Evolutionary conservation across 2,329 filamentous ascomycete species (phyloP), one percentile per base, ranked within the genome.

Genomic region (Alternaria tenuissima): DNA sequence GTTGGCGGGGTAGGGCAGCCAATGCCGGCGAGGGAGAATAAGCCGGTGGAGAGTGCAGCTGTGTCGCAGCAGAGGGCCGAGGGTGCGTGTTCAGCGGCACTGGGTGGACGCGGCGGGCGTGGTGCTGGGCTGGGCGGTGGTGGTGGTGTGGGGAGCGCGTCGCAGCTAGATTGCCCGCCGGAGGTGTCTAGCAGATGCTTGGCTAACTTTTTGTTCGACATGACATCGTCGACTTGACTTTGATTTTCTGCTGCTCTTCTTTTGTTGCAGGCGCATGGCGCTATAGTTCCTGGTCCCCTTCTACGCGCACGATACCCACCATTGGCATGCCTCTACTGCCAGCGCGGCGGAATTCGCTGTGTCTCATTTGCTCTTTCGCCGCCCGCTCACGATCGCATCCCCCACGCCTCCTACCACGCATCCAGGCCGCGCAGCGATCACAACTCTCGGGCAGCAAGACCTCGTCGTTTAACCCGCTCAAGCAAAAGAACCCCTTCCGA

Each of bases 331-430:
- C 66, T 66, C 60, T 62, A 22, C 62, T 66, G 61, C 59, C 70
- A 24, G 55, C 66, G 41, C 75, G 67, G 65, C 73, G 69, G 57
- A 65, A 68, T 28, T 70, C 73, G 68, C 67, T 73, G 65, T 82
- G 80, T 76, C 72, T 81, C 47, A 75, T 79, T 64, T 81, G 81
- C 74, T 70, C 76, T 53, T 74, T 77, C 61, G 73, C 76, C 42
- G 68, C 69, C 43, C 72, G 67, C 55, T 57, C 66, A 47, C 62
- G 59, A 24, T 52, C 58, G 49, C 65, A 52, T 46, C 49, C 66
- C 8, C 65, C 67, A 63, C 70, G 68, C 74, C 63, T 77, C 59
- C 61, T 78, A 59, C 66, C 75, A 55, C 57, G 60, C 18, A 65
- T 63, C 49, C 72, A 76, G 36, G 61, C 66, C 49, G 72, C 70